phyloP scores from a whole-genome alignment of 2,329 filamentous ascomycete genomes.

The Fusarium dlaminii region DNA sequence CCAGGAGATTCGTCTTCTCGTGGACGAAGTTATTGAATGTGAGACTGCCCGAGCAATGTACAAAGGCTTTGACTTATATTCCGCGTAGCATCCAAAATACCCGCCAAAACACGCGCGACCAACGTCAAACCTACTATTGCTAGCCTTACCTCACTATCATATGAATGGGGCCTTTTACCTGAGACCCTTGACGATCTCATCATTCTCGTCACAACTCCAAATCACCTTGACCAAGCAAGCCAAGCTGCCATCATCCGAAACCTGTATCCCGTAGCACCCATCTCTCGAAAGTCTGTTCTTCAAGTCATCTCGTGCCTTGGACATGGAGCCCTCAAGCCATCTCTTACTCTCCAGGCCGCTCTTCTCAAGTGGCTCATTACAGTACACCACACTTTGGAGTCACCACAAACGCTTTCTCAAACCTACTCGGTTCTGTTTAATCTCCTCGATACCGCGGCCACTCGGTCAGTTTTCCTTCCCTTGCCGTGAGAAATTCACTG shows the following conservation, averaged over 20 bases:
- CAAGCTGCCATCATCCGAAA: conserved; percentile 75
- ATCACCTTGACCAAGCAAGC: conserved; percentile 79
- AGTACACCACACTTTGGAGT: conserved; percentile 76
- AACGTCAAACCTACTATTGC: conserved; percentile 73
- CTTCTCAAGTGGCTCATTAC: conserved; percentile 83
- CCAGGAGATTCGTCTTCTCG: conserved; percentile 48
- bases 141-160: conserved; percentile 68
- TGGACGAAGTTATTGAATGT: conserved; percentile 51
- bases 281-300: conserved; percentile 69
- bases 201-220: conserved; percentile 72
- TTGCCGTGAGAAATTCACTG: conserved; percentile 12
- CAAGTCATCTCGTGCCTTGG: conserved; percentile 79
- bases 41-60: conserved; percentile 7
- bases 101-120: conserved; percentile 71
- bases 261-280: conserved; percentile 75
- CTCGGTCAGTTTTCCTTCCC: conserved; percentile 62
- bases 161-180: conserved; percentile 73
- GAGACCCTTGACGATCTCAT: conserved; percentile 70
- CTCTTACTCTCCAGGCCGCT: conserved; percentile 73
- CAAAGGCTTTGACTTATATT: background rate
- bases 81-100: conserved; percentile 63
- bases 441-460: conserved; percentile 80
- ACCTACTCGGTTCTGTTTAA: conserved; percentile 83
- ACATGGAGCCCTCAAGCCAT: conserved; percentile 79
- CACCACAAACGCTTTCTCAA: conserved; percentile 69